Evolutionary conservation across 352 stramenopile species (phyloP), one percentile per base, ranked within the genome.

Genomic region (Phytophthora pinifolia): DNA sequence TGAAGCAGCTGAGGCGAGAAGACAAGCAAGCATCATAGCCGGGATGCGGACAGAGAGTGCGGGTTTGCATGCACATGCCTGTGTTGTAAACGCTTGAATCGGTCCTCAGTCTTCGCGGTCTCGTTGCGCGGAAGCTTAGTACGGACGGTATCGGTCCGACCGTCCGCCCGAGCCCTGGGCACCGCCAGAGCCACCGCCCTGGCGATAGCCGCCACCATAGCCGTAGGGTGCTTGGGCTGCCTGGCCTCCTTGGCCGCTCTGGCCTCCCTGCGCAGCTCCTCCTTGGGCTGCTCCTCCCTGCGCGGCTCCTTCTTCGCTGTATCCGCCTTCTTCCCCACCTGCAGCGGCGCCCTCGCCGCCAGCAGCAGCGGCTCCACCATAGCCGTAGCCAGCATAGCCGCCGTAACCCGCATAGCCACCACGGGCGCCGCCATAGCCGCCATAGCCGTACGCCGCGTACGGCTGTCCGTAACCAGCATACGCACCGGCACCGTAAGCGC

Each of bases 121-220:
- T 70, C 37, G 51, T 47, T 44, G 33, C 53, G 27, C 48, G 12
- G 17, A 31, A 51, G 43, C 48, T 86, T 78, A 93, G 67, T 93
- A 93, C 43, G 83, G 83, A 57, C 83, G 83, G 71, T 93, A 93
- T 74, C 83, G 74, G 20, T 93, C 83, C 63, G 83, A 89, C 50
- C 81, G 74, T 27, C 76, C 76, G 36, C 76, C 74, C 29, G 76
- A 81, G 32, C 70, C 84, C 64, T 76, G 76, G 36, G 57, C 67
- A 30, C 63, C 64, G 49, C 72, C 64, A 2, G 64, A 44, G 44
- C 74, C 64, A 42, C 74, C 73, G n/a, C 78, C 79, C 58, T 86
- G 82, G 45, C 76, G 77, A 46, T 89, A 89, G 29, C 70, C 59
- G 39, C 74, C 48, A 44, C 62, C 62, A 34, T 76, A 74, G 12